Evolutionary conservation across 1,284 basidiomycete genomes (phyloP).

Genomic region (Neonothopanus nambi): DNA sequence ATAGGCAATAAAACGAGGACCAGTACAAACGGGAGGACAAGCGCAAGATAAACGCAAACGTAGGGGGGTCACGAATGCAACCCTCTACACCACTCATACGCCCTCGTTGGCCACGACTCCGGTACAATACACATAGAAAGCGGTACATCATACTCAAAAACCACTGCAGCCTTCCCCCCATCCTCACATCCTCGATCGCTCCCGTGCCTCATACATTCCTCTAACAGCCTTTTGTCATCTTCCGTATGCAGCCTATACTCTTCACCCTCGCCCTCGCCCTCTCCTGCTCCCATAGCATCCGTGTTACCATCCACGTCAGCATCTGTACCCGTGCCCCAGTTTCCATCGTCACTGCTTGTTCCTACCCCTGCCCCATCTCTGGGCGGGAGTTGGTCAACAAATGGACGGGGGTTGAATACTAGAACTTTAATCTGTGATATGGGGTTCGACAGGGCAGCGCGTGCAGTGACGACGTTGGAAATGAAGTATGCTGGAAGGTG

Average conservation of each 20-base stretch:
- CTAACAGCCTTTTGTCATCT: conserved; percentile 8
- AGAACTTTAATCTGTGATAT: conserved; percentile 7
- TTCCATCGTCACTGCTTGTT: background rate
- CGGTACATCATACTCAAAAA: conserved; percentile 11
- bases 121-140: conserved; percentile 11
- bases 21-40: no score
- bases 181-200: background rate
- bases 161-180: background rate
- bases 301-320: background rate
- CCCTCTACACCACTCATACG: conserved; percentile 4
- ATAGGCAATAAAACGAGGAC: no score
- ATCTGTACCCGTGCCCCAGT: background rate
- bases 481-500: conserved; percentile 12
- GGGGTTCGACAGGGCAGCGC: background rate
- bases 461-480: conserved; percentile 5
- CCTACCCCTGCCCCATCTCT: background rate
- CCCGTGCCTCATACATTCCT: background rate
- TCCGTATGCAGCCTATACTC: conserved; percentile 6
- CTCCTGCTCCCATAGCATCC: background rate
- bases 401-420: conserved; percentile 7
- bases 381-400: background rate
- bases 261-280: background rate
- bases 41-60: no score
- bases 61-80: background rate
- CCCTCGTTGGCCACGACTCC: conserved; percentile 7